Conservation (phyloP, 192 early-diverging fungal genomes). For the Piromyces finnis region DNA sequence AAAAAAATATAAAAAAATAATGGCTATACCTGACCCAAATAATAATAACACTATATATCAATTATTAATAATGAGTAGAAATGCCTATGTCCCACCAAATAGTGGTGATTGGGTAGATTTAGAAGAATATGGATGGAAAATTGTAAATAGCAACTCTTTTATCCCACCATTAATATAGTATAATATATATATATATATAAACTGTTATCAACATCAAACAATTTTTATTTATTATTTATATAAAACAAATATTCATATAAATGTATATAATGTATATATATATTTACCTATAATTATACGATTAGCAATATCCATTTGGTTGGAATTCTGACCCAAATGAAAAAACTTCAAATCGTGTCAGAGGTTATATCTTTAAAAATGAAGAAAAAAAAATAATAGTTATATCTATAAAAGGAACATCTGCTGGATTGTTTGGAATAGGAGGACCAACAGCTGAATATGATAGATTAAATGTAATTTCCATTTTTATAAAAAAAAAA, state of each 20-base stretch:
- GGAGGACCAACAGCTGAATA: slow-evolving; percentile 48
- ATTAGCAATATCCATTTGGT: neutral
- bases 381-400: slow-evolving; percentile 43
- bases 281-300: too few relatives aligned
- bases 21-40: neutral
- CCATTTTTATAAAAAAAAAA: neutral
- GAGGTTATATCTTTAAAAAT: slow-evolving; percentile 77
- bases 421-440: slow-evolving; percentile 40
- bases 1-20: neutral
- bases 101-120: neutral
- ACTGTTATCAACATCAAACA: too few relatives aligned
- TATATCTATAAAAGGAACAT: slow-evolving; percentile 78
- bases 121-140: neutral
- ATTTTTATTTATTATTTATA: too few relatives aligned
- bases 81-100: neutral
- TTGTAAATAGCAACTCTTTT: neutral
- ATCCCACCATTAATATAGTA: too few relatives aligned
- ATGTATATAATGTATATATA: too few relatives aligned
- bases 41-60: neutral
- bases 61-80: neutral
- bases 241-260: too few relatives aligned
- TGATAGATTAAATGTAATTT: slow-evolving; percentile 53
- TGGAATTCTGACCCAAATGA: neutral
- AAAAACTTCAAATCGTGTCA: slow-evolving; percentile 5
- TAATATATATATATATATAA: too few relatives aligned